A percentile compares a stretch with the other conserved stretches of the same genome.
phyloP scores from a whole-genome alignment of 768 basidiomycete species.

The Amanita molliuscula region DNA sequence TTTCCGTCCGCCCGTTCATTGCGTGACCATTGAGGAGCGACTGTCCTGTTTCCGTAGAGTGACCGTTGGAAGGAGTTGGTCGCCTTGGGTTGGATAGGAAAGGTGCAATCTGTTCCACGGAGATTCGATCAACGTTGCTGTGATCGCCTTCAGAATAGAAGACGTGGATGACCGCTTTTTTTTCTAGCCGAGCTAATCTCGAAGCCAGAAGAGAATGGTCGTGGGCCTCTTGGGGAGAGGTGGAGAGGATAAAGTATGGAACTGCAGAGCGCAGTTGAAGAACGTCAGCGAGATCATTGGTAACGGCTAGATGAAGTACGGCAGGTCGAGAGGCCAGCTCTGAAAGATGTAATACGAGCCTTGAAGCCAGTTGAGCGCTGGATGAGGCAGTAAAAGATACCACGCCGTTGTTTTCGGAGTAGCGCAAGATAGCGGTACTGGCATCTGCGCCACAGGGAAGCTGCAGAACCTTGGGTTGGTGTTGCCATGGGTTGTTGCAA shows the following conservation, averaged over 20 bases:
- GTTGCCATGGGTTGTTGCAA: background rate
- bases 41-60: background rate
- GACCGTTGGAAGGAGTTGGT: constrained; percentile 22
- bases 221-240: constrained; percentile 70
- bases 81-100: constrained; percentile 46
- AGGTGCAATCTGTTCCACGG: constrained; percentile 46
- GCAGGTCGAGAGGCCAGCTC: constrained; percentile 2
- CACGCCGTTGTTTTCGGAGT: background rate
- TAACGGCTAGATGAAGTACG: constrained; percentile 6
- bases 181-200: constrained; percentile 59
- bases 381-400: background rate
- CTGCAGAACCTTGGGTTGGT: background rate
- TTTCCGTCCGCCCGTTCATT: constrained; percentile 19
- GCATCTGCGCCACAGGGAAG: background rate
- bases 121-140: constrained; percentile 36
- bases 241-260: constrained; percentile 76
- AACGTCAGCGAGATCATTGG: constrained; percentile 55
- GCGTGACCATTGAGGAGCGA: background rate
- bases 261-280: constrained; percentile 70
- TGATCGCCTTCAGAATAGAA: constrained; percentile 44
- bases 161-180: constrained; percentile 76
- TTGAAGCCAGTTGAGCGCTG: constrained; percentile 2
- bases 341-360: constrained; percentile 2
- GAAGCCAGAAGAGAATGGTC: constrained; percentile 86
- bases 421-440: background rate